Percentiles rank a stretch among this genome's conserved stretches.
Evolutionary conservation across 768 basidiomycete species (phyloP).

Genomic region (Coprinopsis cinerea): DNA sequence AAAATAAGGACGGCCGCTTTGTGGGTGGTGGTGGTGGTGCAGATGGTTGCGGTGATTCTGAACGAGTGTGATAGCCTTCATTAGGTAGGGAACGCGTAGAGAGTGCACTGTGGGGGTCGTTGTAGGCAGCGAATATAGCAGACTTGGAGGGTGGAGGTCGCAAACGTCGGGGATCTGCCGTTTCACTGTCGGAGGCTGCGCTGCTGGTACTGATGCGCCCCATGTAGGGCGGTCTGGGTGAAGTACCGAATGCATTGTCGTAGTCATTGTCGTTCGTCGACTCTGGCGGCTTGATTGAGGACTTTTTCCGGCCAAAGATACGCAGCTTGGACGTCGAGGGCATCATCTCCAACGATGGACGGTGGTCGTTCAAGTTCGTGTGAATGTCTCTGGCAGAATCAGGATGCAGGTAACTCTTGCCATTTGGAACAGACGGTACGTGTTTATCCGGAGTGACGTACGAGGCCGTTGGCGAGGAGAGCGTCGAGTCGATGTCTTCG

Average conservation of each 20-base stretch:
- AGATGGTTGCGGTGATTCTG: constrained; percentile 21
- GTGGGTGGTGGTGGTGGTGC: constrained; percentile 26
- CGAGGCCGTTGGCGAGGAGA: constrained; percentile 28
- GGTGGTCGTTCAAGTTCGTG: constrained; percentile 13
- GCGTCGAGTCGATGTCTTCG: constrained; percentile 17
- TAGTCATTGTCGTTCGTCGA: constrained; percentile 9
- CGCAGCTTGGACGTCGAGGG: constrained; percentile 27
- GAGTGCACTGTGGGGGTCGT: constrained; percentile 41
- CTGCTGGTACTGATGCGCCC: constrained; percentile 28
- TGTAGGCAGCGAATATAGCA: constrained; percentile 56
- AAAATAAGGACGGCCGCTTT: constrained; percentile 26
- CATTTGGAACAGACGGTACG: constrained; percentile 30
- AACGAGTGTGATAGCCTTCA: constrained; percentile 5
- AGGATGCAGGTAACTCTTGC: constrained; percentile 20
- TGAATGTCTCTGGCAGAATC: constrained; percentile 17
- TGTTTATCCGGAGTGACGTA: constrained; percentile 28
- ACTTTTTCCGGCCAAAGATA: constrained; percentile 35
- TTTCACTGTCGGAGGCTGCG: constrained; percentile 38
- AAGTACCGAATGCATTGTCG: constrained; percentile 15
- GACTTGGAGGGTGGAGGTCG: constrained; percentile 60
- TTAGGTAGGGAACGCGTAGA: constrained; percentile 64
- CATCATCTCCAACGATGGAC: constrained; percentile 18
- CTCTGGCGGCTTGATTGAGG: constrained; percentile 12
- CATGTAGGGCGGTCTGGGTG: constrained; percentile 28
- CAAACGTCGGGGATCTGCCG: constrained; percentile 33